Conservation (phyloP, 495 filamentous ascomycete species). For the Penicillium robsamsonii region DNA sequence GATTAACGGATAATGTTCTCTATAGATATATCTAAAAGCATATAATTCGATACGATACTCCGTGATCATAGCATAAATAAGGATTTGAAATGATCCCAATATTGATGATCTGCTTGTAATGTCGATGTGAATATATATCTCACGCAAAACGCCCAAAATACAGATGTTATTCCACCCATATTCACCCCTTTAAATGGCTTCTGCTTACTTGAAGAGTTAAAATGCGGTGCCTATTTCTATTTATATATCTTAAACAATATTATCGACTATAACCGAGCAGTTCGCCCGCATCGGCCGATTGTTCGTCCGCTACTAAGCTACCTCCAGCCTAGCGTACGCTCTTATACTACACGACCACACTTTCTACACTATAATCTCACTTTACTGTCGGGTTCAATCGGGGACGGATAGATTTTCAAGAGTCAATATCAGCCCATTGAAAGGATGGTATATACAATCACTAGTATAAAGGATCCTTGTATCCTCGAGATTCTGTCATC, state of each 20-base stretch:
- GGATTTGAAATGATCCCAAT: not conserved
- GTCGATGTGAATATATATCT: not conserved
- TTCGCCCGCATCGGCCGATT: not conserved
- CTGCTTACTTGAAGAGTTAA: not conserved
- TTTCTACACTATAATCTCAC: not conserved
- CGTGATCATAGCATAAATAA: not conserved
- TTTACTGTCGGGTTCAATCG: not conserved
- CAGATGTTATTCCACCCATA: not conserved
- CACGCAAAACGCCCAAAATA: not conserved
- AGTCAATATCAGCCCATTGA: not conserved
- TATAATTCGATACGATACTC: not conserved
- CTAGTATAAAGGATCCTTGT: not conserved
- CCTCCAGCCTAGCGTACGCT: not conserved
- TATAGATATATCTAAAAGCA: not conserved
- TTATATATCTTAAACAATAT: not conserved
- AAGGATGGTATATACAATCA: not conserved
- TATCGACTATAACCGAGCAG: not conserved
- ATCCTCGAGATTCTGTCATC: not conserved
- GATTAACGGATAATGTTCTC: too few relatives aligned
- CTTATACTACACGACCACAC: not conserved
- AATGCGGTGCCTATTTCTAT: not conserved
- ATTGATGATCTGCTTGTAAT: not conserved
- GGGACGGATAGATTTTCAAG: not conserved
- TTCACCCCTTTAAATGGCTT: not conserved
- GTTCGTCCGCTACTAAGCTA: slow-evolving; percentile 1